These are phyloP conservation scores for Casuarina cunninghamiana DNA, from an alignment of 306 rosid genomes.

Conservation along the genomic window DNA sequence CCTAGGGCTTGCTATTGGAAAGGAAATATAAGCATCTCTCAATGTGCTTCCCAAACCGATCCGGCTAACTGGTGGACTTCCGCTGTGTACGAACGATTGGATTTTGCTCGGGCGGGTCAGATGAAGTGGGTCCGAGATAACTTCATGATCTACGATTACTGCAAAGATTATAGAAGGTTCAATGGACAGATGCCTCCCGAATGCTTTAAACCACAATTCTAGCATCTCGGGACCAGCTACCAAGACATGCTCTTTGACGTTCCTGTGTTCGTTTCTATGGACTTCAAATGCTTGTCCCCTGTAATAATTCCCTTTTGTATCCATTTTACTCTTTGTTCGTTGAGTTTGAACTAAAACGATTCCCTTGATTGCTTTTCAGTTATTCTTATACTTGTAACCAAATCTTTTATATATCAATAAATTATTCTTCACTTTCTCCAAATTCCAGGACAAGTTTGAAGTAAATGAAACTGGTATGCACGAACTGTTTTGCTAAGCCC, in stretches of 20 bases:
- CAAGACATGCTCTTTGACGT: background rate
- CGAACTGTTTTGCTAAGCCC: background rate
- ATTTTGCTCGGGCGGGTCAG: conserved; percentile 39
- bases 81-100: conserved; percentile 44
- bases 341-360: conserved; percentile 10
- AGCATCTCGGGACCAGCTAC: conserved; percentile 6
- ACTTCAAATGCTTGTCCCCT: too few relatives aligned
- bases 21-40: conserved; percentile 51
- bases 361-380: conserved; percentile 7
- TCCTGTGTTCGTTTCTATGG: conserved; percentile 5
- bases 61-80: conserved; percentile 71
- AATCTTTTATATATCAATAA: too few relatives aligned
- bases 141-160: conserved; percentile 75
- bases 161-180: conserved; percentile 63
- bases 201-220: conserved; percentile 53
- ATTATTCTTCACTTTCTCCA: background rate
- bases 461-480: background rate
- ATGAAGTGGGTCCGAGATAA: conserved; percentile 57
- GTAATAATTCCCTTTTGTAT: conserved; percentile 10
- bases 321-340: conserved; percentile 19
- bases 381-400: background rate
- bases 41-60: conserved; percentile 45
- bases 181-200: conserved; percentile 57
- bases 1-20: conserved; percentile 76
- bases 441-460: background rate